Evolutionary conservation across 768 basidiomycete species (phyloP), one percentile per base, ranked within the genome.

Genomic region (Mrakia hoshinonis): DNA sequence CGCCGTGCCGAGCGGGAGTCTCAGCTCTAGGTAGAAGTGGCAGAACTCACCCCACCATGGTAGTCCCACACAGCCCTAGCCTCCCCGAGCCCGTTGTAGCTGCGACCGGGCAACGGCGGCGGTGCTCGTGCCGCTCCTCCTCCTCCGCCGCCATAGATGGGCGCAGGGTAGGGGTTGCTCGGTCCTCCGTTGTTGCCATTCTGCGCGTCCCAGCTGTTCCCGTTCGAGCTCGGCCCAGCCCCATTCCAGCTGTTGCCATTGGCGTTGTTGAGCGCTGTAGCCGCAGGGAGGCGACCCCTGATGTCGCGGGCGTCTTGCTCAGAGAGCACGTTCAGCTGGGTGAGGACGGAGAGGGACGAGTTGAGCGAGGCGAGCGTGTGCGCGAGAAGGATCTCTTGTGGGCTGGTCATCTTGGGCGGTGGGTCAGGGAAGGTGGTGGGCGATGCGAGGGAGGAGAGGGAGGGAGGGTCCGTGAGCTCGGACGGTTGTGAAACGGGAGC

Each of bases 291-390:
- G 22, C 29, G 39, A 24, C 38, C n/a, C 20, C 54, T 36, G 43
- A 68, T 68, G 43, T 26, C 9, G 26, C 52, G 24, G 1, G 39
- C 39, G 43, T 68, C 67, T 2, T 52, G n/a, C 10, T 43, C 38
- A 3, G 43, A 29, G 54, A 68, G 38, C 24, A 60, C 24, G 15
- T 54, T 29, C 1, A 68, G 67, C 26, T 52, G 47, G 26, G 24
- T 43, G 24, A 68, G 67, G 15, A 68, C 46, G 10, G 52, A 43
- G 26, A 68, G 43, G 26, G 67, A 68, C 39, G 67, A 58, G 29
- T n/a, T 47, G 55, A 68, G 36, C 26, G 67, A 60, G 67, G 26
- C 52, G 67, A 60, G 39, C 39, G 54, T 29, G 52, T 68, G 67
- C 18, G 38, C 43, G 26, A 60, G 24, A 26, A 68, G 52, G 43